Conservation (phyloP, 345 rosid genomes). For the Pistacia vera region DNA sequence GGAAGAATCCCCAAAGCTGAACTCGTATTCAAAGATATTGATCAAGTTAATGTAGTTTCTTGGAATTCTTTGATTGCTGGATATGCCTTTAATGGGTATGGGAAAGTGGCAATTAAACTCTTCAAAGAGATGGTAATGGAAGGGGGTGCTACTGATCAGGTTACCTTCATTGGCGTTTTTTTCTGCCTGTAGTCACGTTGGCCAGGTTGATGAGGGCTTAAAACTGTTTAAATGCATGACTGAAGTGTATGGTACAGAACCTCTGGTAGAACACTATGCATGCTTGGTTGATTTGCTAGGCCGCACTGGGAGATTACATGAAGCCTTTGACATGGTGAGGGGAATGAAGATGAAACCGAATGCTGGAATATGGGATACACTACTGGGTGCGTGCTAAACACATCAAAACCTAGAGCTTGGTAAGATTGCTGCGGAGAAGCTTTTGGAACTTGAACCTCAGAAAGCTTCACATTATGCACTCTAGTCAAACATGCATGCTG, state of each 20-base stretch:
- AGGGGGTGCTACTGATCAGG: conserved; percentile 10
- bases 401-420: conserved; percentile 1
- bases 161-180: conserved; percentile 1
- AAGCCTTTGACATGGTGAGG: conserved; percentile 9
- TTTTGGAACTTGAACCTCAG: conserved; percentile 8
- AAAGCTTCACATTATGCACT: neutral
- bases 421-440: neutral
- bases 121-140: conserved; percentile 33
- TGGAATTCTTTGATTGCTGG: conserved; percentile 46
- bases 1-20: conserved; percentile 32
- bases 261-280: neutral
- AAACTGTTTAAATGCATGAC: neutral
- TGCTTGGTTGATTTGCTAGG: conserved; percentile 10
- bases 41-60: conserved; percentile 29
- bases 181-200: conserved; percentile 12
- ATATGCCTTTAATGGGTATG: conserved; percentile 19
- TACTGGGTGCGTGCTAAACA: neutral
- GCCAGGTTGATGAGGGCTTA: conserved; percentile 10
- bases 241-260: neutral
- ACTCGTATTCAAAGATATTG: conserved; percentile 23
- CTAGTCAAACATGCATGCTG: conserved; percentile 16
- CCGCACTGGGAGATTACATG: neutral
- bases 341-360: conserved; percentile 12
- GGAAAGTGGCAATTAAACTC: conserved; percentile 36
- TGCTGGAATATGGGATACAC: conserved; percentile 6